Base-by-base conservation (phyloP, 495 filamentous ascomycete species). In the Xylaria palmicola region DNA sequence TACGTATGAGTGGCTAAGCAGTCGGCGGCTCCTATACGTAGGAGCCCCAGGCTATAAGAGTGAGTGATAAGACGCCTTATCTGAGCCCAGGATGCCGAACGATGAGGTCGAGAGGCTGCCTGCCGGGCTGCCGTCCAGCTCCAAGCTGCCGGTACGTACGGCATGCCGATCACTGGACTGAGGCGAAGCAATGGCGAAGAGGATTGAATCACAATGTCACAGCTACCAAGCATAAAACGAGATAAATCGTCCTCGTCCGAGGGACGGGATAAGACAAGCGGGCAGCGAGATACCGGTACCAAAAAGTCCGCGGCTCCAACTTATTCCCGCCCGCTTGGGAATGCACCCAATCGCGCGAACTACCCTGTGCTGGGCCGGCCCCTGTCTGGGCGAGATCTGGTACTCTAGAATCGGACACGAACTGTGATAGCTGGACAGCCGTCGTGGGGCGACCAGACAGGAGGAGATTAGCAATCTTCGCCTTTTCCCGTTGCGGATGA, bases 401-500 rank as follows among this genome's bases (percentile, higher is more conserved):
- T n/a, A 24, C 37, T 51, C 27, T 34, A 51, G 29, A 32, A 44
- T 56, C 26, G 27, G 17, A 32, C 39, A 19, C 39, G 53, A 55
- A 41, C 53, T 30, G 19, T 54, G 22, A 56, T 44, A 39, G 52
- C 22, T 24, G 12, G 9, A 32, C 30, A 17, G 24, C 12, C n/a
- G n/a, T 13, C 39, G 17, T 56, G 17, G 39, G 24, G 53, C 39
- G 17, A 44, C 39, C 32, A 36, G 26, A 34, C 17, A 20, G 8
- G 32, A 29, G 45, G 24, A 48, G 26, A 56, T 43, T 55, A 30
- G 24, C 53, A 56, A 22, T 56, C 17, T 43, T 56, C 36, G 15
- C 51, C 36, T 55, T 55, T 40, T 55, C 51, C 50, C 50, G 19
- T 37, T 39, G n/a, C 32, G 32, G 50, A 39, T 20, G 50, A 53